Base-by-base conservation (phyloP, 73 alveolate species). In the Paramecium sexaurelia region DNA sequence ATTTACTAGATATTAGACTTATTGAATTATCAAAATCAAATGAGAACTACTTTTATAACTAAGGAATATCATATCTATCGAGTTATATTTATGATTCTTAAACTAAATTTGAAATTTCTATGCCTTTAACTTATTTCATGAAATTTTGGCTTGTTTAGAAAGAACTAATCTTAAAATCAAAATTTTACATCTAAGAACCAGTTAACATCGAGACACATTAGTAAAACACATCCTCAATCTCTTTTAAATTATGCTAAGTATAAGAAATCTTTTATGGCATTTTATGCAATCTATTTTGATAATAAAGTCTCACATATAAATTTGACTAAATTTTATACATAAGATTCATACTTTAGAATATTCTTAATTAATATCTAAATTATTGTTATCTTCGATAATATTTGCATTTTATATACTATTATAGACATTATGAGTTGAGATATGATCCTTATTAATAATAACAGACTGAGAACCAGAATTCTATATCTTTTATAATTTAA, bases 271-370 rank as follows among this genome's bases (percentile, higher is more conserved):
- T 71, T 40, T 71, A 11, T 13, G 86, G 86, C 17, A 71, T 19
- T 71, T 71, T 71, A 71, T 71, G 43, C 15, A 71, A 71, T 71
- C 86, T 71, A 71, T 71, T 71, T 37, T 71, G 43, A 40, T 71
- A 71, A 71, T 71, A 71, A n/a, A 71, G 43, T 71, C 86, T 71
- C 51, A 71, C 86, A 71, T 71, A 71, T 71, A 71, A 71, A 71
- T 71, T 71, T 35, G 86, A 33, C 86, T 71, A 27, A 71, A 33
- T 13, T 9, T 29, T 33, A 27, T 71, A 61, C 26, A 11, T 56
- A 11, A 6, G 22, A 29, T 29, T 61, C 39, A 26, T 61, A 61
- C 83, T 32, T 61, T 61, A 29, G 83, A 35, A 40, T 33, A 71
- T 36, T 71, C 86, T 20, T 33, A 36, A 71, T 71, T 71, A 37